A percentile compares a stretch with the other conserved stretches of the same genome.
phyloP scores from a whole-genome alignment of 2,329 filamentous ascomycete species.

The Byssoonygena ceratinophila region DNA sequence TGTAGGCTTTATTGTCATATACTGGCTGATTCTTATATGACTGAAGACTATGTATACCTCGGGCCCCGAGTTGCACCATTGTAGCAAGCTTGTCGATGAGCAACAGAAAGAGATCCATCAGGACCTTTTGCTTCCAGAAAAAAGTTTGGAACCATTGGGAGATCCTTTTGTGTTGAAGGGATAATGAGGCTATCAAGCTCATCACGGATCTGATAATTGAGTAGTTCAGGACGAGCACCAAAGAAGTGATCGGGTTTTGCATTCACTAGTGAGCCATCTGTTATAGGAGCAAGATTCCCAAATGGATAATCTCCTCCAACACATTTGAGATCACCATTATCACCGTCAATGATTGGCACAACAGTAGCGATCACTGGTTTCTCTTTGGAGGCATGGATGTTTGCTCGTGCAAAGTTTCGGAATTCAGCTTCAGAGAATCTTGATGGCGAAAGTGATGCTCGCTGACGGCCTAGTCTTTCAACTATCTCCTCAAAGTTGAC shows the following conservation, averaged over 20 bases:
- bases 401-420: slow-evolving; percentile 22
- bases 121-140: slow-evolving; percentile 35
- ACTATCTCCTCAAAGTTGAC: slow-evolving; percentile 26
- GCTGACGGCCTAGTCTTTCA: slow-evolving; percentile 20
- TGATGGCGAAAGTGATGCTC: slow-evolving; percentile 31
- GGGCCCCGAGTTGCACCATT: slow-evolving; percentile 31
- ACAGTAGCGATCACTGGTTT: slow-evolving; percentile 24
- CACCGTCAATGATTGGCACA: slow-evolving; percentile 23
- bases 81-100: slow-evolving; percentile 29
- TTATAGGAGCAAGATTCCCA: slow-evolving; percentile 30
- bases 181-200: slow-evolving; percentile 22
- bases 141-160: slow-evolving; percentile 21
- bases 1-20: slow-evolving; percentile 24
- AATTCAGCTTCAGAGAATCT: slow-evolving; percentile 25
- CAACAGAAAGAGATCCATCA: slow-evolving; percentile 24
- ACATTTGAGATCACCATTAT: slow-evolving; percentile 18
- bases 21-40: slow-evolving; percentile 24
- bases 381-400: slow-evolving; percentile 27
- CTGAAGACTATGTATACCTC: slow-evolving; percentile 32
- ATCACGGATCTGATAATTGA: slow-evolving; percentile 22
- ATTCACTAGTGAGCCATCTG: slow-evolving; percentile 18
- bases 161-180: slow-evolving; percentile 18
- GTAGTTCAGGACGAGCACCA: slow-evolving; percentile 23
- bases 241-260: slow-evolving; percentile 27
- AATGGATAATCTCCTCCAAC: slow-evolving; percentile 24